Evolutionary conservation across 352 stramenopile genomes (phyloP), one percentile per base, ranked within the genome.

Genomic region (Halophytophthora batemanensis): DNA sequence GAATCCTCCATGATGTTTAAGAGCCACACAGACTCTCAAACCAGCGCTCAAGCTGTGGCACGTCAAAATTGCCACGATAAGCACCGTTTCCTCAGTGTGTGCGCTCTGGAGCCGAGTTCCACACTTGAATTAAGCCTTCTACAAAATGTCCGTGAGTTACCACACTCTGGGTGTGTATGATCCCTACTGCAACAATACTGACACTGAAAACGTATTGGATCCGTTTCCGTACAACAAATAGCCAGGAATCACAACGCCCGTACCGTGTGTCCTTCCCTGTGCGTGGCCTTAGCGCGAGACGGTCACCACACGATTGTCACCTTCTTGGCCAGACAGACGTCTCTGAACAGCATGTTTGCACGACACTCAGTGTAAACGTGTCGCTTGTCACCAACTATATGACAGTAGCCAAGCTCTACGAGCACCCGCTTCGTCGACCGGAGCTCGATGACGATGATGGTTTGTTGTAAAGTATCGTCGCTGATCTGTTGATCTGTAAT

Each of bases 321-420:
- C 5, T 59, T 67, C 29, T 59, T 62, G 3, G 46, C 42, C 6
- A 67, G 19, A 29, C 59, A 59, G 0, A 18, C 34, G 7, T 31
- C 15, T 22, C 47, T 18, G 23, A 67, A 66, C 1, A 21, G 34
- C 0, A 62, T 23, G 22, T 66, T 61, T 1, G 43, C 47, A 1
- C 10, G 1, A 0, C 25, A 52, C n/a, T 66, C 44, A 14, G 53
- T 50, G n/a, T 55, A 42, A 1, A 66, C 50, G 29, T 62, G 48
- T 6, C 59, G 41, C n/a, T 45, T 66, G 29, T 66, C 52, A 0
- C 59, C 47, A 8, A 33, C 47, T 18, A 56, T 7, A n/a, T 66
- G 13, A 29, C 40, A 29, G 23, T 50, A 66, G 0, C 39, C 21
- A 0, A 66, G 52, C 0, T 59, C 21, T 11, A 45, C 12, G 4